These are phyloP conservation scores for Panellus pusillus DNA, from an alignment of 768 basidiomycete genomes.

Conservation along the genomic window DNA sequence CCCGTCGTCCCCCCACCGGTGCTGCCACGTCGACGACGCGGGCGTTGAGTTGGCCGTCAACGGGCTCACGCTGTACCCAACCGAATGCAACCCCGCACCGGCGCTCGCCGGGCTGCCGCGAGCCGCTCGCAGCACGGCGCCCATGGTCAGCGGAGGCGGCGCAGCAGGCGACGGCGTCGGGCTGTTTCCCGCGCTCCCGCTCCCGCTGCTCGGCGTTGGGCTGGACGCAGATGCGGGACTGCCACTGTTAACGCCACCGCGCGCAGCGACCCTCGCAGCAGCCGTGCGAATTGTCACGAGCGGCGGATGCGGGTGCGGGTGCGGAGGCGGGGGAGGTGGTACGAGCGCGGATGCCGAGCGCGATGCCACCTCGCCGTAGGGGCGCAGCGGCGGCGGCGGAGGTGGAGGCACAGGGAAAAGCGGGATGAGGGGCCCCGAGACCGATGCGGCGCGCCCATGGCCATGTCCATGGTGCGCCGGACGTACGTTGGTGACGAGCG, in stretches of 20 bases:
- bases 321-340: not conserved
- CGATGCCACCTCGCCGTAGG: not conserved
- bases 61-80: not conserved
- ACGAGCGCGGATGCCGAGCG: not conserved
- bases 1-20: not conserved
- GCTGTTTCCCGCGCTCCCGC: no score
- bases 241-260: not conserved
- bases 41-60: no score
- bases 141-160: slow-evolving; percentile 20
- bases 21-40: not conserved
- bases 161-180: slow-evolving; percentile 12
- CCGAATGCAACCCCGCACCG: not conserved
- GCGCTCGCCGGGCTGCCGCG: not conserved
- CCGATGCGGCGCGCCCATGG: slow-evolving; percentile 1
- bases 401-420: not conserved
- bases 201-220: not conserved
- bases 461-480: slow-evolving; percentile 2
- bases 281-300: slow-evolving; percentile 6
- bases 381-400: not conserved
- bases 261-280: not conserved
- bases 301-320: slow-evolving; percentile 14
- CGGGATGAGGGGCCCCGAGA: not conserved
- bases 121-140: slow-evolving; percentile 7
- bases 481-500: not conserved
- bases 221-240: not conserved